Evolutionary conservation across 306 rosid species (phyloP), one percentile per base, ranked within the genome.

Genomic region (Vigna mungo): DNA sequence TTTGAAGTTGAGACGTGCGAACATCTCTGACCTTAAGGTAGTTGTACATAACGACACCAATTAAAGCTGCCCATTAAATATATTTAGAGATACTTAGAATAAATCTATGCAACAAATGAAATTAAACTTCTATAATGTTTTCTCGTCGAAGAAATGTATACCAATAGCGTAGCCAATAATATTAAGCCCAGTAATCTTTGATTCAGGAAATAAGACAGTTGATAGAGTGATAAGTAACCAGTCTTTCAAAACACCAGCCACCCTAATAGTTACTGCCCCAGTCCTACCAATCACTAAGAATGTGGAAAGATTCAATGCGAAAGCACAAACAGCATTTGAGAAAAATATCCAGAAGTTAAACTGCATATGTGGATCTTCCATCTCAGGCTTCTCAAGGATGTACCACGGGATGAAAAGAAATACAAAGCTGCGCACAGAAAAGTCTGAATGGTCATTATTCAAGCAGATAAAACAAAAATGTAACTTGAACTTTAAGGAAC

Each of bases 161-260:
- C 99, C 99, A 41, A 96, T 90, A 64, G 94, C 99, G 83, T 96
- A 96, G 85, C 98, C 98, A 76, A 79, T 86, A 68, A 96, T 85
- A 83, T 96, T 96, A 77, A 96, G 75, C 72, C 93, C 95, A 1
- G 97, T 93, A 72, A 96, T 93, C 14, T 87, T 86, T 54, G 98
- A 96, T 87, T 96, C 99, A 1, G 99, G 98, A 86, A 96, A 96
- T 85, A 96, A 71, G 70, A 93, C 90, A 51, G 98, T 93, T 76
- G 99, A 96, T 65, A 96, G 97, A 84, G 96, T 88, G 85, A 96
- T 96, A 69, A 96, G 90, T 72, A 93, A 84, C 99, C 99, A 96
- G 88, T 96, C 99, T 83, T 96, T 96, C 80, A 96, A 83, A 80
- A 96, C 99, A 59, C 99, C 99, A 52, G 99, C 98, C 68, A 96